Percentiles rank a stretch among this genome's conserved stretches.
phyloP scores from a whole-genome alignment of 192 early-diverging fungal genomes.

The Rhizophagus clarus region DNA sequence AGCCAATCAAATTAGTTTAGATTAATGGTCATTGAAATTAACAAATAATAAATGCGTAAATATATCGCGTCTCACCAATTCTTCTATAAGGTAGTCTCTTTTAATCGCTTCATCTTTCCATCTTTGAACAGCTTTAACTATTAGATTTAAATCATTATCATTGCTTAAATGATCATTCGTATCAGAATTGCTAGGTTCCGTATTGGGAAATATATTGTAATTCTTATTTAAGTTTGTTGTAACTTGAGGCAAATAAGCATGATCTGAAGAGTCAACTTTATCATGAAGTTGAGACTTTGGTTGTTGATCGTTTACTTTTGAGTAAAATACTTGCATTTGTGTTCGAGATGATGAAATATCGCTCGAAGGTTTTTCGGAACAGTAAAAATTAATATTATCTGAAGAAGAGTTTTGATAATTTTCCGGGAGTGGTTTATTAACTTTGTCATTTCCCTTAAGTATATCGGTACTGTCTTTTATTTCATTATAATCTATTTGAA shows the following conservation, averaged over 20 bases:
- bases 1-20: neutral
- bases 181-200: neutral
- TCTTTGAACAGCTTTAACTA: neutral
- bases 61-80: constrained; percentile 12
- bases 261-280: no score
- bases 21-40: neutral
- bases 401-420: no score
- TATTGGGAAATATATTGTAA: no score
- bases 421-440: no score
- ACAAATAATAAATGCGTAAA: neutral
- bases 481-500: neutral
- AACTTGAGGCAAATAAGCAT: no score
- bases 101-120: constrained; percentile 10
- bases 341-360: no score
- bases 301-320: no score
- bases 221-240: no score
- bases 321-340: no score
- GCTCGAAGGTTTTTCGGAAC: no score
- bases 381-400: neutral
- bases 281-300: no score
- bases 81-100: neutral
- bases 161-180: neutral
- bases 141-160: constrained; percentile 4
- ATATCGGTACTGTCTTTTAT: neutral
- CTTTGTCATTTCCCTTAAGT: neutral